Conservation (phyloP, 805 yeast genomes). For the Tetrapisispora nanseiensis region DNA sequence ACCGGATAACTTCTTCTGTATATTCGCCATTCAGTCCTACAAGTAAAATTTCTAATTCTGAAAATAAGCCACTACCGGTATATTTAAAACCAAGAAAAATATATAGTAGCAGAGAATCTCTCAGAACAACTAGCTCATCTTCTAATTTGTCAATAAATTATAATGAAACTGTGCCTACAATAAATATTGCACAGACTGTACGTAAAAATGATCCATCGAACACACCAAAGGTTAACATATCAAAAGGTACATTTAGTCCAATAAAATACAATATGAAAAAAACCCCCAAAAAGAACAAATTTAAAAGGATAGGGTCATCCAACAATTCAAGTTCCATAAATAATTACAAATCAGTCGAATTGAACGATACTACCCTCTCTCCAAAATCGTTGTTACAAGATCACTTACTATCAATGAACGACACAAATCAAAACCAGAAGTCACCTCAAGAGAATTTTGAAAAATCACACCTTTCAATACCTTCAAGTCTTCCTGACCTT, state of each 20-base stretch:
- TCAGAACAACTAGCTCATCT: background rate
- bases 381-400: background rate
- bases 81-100: background rate
- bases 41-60: background rate
- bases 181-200: slow-evolving; percentile 20
- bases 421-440: background rate
- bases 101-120: background rate
- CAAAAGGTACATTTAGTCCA: background rate
- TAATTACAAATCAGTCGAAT: background rate
- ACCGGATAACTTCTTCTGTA: background rate
- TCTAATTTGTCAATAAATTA: slow-evolving; percentile 2
- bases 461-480: background rate
- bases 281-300: background rate
- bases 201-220: slow-evolving; percentile 12
- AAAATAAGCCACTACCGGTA: background rate
- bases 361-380: background rate
- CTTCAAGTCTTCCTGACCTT: slow-evolving; percentile 1
- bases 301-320: background rate
- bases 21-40: background rate
- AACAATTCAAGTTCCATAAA: background rate
- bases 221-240: slow-evolving; percentile 5
- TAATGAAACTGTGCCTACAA: slow-evolving; percentile 13
- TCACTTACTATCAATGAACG: background rate
- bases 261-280: slow-evolving; percentile 1
- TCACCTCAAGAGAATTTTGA: background rate